Evolutionary conservation across 345 rosid genomes (phyloP).

Genomic region (Arabidopsis arenosa): DNA sequence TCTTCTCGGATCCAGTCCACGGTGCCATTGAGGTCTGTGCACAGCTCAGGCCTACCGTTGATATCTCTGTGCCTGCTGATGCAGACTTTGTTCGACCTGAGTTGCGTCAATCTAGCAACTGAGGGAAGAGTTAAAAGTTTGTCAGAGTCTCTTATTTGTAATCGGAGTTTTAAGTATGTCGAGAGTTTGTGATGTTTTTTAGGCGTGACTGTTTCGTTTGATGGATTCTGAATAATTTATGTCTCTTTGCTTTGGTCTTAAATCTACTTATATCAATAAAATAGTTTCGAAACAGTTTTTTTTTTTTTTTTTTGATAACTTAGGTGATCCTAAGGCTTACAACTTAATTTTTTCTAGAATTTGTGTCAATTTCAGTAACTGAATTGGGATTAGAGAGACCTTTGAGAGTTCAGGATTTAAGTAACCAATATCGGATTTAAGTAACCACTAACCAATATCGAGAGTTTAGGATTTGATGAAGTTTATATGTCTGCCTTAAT

Average conservation of each 20-base stretch:
- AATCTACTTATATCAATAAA: background rate
- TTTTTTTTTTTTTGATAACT: too few relatives aligned
- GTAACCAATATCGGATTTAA: too few relatives aligned
- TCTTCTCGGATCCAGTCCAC: conserved; percentile 84
- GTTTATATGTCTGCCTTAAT: background rate
- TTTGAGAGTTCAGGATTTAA: background rate
- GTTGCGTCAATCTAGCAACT: conserved; percentile 72
- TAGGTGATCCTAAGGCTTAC: too few relatives aligned
- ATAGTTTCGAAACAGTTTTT: background rate
- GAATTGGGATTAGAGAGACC: background rate
- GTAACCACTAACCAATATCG: too few relatives aligned
- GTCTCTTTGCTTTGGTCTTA: conserved; percentile 25
- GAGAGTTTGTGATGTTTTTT: conserved; percentile 36
- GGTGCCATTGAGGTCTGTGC: conserved; percentile 88
- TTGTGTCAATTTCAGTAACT: background rate
- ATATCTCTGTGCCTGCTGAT: conserved; percentile 83
- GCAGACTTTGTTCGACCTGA: conserved; percentile 97
- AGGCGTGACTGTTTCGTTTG: conserved; percentile 31
- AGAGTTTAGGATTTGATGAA: background rate
- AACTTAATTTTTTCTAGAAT: background rate
- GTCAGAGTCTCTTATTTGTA: conserved; percentile 19
- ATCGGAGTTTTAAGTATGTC: background rate
- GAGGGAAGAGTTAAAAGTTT: conserved; percentile 26
- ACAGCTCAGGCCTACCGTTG: conserved; percentile 80
- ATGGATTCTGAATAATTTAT: conserved; percentile 32